Base-by-base conservation (phyloP, 148 eudicot species). In the Beta vulgaris region DNA sequence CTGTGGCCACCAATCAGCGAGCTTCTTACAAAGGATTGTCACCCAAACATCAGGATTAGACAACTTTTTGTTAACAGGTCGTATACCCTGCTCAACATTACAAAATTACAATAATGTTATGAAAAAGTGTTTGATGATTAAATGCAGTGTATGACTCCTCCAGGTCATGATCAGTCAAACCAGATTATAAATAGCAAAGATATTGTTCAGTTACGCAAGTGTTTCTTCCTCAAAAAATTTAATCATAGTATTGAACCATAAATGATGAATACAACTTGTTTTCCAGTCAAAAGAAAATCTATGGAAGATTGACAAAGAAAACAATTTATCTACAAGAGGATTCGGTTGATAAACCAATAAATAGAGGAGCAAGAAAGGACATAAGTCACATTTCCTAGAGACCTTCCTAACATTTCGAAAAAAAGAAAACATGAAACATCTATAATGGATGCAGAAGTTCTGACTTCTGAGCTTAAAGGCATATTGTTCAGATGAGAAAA, bases 1-100 rank as follows among this genome's bases (percentile, higher is more conserved):
- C 98, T 91, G 89, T 35, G 87, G 92, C 97, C 98, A 95, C 98
- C 96, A 90, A 72, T 69, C 77, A 43, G 86, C 80, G 60, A 95
- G 92, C 84, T 88, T 89, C 81, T 82, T 90, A 83, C 87, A 89
- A 60, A 95, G 93, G 72, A 35, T 58, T n/a, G 82, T 83, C 73
- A 95, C 86, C 98, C 98, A 95, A 32, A 72, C 84, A 84, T 87
- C 92, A 73, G 87, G 70, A 69, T 66, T 70, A 44, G 85, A 76
- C 78, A 88, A 80, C 55, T 42, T 73, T 77, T 92, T 91, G 13
- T 35, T 85, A 19, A 79, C 80, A 46, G 93, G 89, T 25, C 84
- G 86, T 72, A 95, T 84, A 65, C 96, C 98, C 97, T 95, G 89
- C 60, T 60, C 78, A 80, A 29, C 57, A 80, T 51, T 18, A 65